Percentiles rank a stretch among this genome's conserved stretches.
These are phyloP conservation scores for Colletotrichum tropicicola DNA, from an alignment of 2,329 filamentous ascomycete species.

Conservation along the genomic window DNA sequence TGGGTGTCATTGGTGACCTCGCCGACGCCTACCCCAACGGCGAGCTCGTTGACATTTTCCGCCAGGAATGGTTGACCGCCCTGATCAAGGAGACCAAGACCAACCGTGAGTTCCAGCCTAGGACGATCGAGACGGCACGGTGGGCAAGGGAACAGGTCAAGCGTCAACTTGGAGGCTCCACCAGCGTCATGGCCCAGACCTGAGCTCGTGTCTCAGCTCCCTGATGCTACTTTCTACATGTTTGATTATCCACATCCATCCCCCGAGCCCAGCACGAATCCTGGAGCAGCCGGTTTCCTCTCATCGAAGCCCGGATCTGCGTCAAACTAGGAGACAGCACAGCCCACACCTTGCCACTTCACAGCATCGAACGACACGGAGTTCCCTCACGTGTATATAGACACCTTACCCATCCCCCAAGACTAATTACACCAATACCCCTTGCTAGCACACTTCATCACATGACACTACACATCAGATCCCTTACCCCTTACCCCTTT, in stretches of 20 bases:
- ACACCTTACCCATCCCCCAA: conserved; percentile 27
- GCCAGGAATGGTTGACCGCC: conserved; percentile 86
- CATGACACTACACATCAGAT: conserved; percentile 27
- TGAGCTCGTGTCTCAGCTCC: conserved; percentile 35
- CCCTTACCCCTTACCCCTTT: conserved; percentile 10
- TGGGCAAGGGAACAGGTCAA: conserved; percentile 99
- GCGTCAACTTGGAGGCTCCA: conserved; percentile 74
- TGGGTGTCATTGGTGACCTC: conserved; percentile 97
- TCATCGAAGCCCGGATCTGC: conserved; percentile 24
- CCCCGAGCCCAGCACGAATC: conserved; percentile 21
- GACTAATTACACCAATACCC: conserved; percentile 32
- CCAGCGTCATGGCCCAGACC: conserved; percentile 61
- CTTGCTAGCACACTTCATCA: conserved; percentile 24
- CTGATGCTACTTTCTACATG: conserved; percentile 17
- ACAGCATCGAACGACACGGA: conserved; percentile 29
- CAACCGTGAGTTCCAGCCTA: conserved; percentile 84
- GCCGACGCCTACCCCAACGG: conserved; percentile 93
- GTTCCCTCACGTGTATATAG: conserved; percentile 32
- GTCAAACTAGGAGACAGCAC: conserved; percentile 29
- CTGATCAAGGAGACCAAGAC: conserved; percentile 93
- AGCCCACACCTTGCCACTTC: conserved; percentile 29
- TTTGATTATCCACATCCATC: conserved; percentile 26
- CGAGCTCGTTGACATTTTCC: conserved; percentile 85
- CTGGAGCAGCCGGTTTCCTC: conserved; percentile 29
- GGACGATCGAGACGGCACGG: conserved; percentile 92